Conservation (phyloP, 371 early-diverging fungal species). For the Haplosporangium sp. region DNA sequence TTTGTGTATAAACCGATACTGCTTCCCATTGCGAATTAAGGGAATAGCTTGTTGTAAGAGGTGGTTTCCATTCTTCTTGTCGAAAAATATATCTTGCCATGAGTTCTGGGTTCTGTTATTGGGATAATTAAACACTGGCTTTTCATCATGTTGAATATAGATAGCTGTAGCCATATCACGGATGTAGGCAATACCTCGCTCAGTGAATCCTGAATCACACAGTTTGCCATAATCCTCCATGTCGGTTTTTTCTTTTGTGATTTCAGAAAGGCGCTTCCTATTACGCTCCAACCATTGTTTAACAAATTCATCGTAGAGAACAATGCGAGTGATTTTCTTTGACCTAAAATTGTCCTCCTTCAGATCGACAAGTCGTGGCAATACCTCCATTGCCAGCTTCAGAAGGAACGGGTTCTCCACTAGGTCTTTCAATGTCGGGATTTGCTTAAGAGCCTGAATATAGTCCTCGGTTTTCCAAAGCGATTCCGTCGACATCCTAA, state of each 20-base stretch:
- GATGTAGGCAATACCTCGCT: no score
- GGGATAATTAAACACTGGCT: no score
- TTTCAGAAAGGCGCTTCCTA: background rate
- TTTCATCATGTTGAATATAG: no score
- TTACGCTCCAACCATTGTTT: background rate
- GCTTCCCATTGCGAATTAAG: background rate
- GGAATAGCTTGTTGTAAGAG: background rate
- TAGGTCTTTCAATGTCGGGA: slow-evolving; percentile 6
- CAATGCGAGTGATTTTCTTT: background rate
- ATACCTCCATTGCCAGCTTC: slow-evolving; percentile 1
- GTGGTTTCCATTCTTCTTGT: background rate
- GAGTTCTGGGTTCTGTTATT: no score
- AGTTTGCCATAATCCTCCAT: no score
- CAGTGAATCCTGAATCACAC: no score
- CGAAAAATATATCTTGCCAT: background rate
- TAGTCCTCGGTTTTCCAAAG: slow-evolving; percentile 7
- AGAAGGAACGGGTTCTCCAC: slow-evolving; percentile 10
- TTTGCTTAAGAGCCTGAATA: background rate
- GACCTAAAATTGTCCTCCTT: background rate
- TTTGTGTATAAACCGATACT: background rate
- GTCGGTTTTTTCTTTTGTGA: background rate
- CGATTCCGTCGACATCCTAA: no score
- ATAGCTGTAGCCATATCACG: no score
- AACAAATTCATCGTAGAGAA: slow-evolving; percentile 9
- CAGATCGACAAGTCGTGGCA: slow-evolving; percentile 4